Conservation (phyloP, 2,329 filamentous ascomycete species). For the Sphaceloma murrayae region DNA sequence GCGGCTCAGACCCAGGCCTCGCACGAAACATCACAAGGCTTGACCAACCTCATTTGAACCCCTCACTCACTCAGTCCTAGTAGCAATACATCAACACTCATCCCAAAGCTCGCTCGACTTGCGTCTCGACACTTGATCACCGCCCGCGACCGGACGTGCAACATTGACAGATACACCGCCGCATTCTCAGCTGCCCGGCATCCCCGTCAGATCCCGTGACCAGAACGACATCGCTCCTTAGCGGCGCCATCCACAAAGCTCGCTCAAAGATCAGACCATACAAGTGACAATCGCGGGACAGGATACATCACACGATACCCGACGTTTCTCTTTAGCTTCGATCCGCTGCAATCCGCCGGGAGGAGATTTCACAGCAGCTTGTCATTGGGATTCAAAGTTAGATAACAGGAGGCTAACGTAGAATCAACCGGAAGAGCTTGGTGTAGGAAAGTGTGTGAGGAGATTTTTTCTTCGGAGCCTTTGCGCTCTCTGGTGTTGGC, state of each 20-base stretch:
- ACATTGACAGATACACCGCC: slow-evolving; percentile 11
- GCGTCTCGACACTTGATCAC: background rate
- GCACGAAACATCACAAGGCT: slow-evolving; percentile 15
- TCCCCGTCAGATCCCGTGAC: slow-evolving; percentile 11
- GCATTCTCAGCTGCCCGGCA: background rate
- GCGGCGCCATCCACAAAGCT: no score
- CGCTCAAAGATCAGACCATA: no score
- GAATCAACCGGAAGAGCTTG: no score
- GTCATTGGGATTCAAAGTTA: no score
- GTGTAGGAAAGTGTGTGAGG: slow-evolving; percentile 6
- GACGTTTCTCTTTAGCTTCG: no score
- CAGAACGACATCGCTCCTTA: slow-evolving; percentile 7
- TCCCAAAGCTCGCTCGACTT: background rate
- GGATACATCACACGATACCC: no score
- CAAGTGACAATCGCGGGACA: no score
- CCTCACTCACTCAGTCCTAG: slow-evolving; percentile 10
- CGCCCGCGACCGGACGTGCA: background rate
- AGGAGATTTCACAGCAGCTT: slow-evolving; percentile 8
- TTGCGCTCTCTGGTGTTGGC: slow-evolving; percentile 10
- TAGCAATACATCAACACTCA: background rate
- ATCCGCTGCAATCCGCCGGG: slow-evolving; percentile 7
- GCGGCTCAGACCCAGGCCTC: slow-evolving; percentile 11
- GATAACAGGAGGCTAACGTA: no score
- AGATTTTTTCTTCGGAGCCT: slow-evolving; percentile 6
- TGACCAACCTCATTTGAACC: slow-evolving; percentile 8